Base-by-base conservation (phyloP, 345 rosid species). In the Geranium rotundifolium region DNA sequence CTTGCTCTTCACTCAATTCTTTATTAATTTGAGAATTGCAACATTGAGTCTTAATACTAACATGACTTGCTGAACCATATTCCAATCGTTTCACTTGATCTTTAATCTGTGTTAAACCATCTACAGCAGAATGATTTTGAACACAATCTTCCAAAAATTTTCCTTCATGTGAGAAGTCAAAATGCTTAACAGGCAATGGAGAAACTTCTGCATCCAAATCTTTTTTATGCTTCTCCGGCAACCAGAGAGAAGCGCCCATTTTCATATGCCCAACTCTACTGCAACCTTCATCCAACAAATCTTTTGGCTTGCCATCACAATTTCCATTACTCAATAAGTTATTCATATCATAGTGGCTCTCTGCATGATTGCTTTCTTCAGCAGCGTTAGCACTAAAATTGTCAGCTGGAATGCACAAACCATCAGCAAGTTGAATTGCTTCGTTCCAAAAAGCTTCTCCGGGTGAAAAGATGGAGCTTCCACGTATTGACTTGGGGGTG, bases 371-470 rank as follows among this genome's bases (percentile, higher is more conserved):
- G 27, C 58, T 60, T 71, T 66, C 75, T 64, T 73, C 71, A 14
- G 69, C 78, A 65, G 56, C 67, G 34, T 61, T 31, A 64, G 60
- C 59, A 78, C 66, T 54, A 63, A 71, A 65, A 63, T 67, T 61
- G 54, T 75, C 76, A 59, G 68, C 56, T 73, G 77, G 83, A 62
- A 67, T 64, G 73, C 73, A 68, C 74, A 91, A 73, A 59, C 91
- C 89, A 80, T 92, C 98, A 74, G 93, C 98, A 75, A 92, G 70
- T 74, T 81, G 80, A 77, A 92, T 80, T 62, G 96, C 98, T 77
- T 92, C 98, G 79, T 81, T 83, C 98, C 98, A 92, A 73, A 92
- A 92, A 66, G 87, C 82, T n/a, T 92, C 98, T 64, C 97, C 97
- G 8, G 97, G 98, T 54, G 98, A 92, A 80, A 91, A 82, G 63